Evolutionary conservation across 1,284 basidiomycete species (phyloP), one percentile per base, ranked within the genome.

Genomic region (Omphalotus olearius): DNA sequence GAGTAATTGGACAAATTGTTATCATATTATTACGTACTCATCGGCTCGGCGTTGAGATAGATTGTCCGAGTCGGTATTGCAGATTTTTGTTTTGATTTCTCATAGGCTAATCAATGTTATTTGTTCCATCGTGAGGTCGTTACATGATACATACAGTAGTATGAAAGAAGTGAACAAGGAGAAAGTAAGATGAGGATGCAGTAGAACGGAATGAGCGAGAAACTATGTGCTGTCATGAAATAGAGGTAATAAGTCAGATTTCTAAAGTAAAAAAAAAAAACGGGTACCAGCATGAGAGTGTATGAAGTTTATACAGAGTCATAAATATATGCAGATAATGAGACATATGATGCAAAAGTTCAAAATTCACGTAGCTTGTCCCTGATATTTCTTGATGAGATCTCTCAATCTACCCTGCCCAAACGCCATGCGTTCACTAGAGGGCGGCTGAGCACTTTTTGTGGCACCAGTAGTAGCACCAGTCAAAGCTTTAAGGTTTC

Each of bases 301-400:
- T 25, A 47, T 20, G 38, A 20, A 45, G 7, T 1, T 20, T 20
- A 47, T 46, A 47, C 18, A 20, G 26, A 18, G 30, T 38, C 36
- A 47, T 43, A 37, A 20, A 30, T 25, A 43, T 43, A 18, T 14
- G 26, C 41, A 40, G 20, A 23, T 17, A n/a, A 23, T 11, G n/a
- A n/a, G 38, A 40, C 7, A 28, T 39, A 13, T 23, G 10, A 20
- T 25, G 33, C n/a, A 37, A 40, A n/a, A 17, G 26, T 16, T 13
- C 33, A 37, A 33, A 30, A 30, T 10, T 38, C 33, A 47, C 45
- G 39, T 45, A 25, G 43, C 6, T 42, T 42, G 61, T 42, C 66
- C 67, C 57, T 91, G 88, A 65, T 90, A 90, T 62, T 85, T 86
- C 74, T 81, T 85, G 64, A 91, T 91, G 56, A 91, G 68, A 66